Conservation (phyloP, 345 rosid genomes). For the Moringa oleifera region DNA sequence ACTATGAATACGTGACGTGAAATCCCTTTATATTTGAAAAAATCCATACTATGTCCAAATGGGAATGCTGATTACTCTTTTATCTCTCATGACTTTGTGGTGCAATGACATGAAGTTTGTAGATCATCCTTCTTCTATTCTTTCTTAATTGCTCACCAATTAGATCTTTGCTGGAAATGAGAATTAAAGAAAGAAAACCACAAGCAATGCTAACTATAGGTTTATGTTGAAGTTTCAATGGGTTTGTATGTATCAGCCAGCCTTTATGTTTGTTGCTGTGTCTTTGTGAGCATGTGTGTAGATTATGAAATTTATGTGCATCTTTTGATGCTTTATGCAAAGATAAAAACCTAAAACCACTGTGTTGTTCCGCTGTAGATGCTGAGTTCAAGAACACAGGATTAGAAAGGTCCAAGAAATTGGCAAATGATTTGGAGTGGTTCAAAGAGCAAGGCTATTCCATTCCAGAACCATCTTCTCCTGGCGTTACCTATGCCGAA, state of each 20-base stretch:
- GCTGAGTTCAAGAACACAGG: slow-evolving; percentile 82
- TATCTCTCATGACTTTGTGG: neutral
- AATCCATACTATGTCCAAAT: neutral
- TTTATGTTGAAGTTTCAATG: neutral
- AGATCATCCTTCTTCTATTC: neutral
- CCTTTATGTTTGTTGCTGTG: neutral
- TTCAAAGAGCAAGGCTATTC: slow-evolving; percentile 79
- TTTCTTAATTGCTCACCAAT: too few species aligned
- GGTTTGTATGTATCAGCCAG: neutral
- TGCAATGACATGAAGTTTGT: neutral
- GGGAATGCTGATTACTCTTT: neutral
- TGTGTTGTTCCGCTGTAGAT: slow-evolving; percentile 30
- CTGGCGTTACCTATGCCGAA: slow-evolving; percentile 58
- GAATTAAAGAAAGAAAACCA: neutral
- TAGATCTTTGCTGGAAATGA: neutral
- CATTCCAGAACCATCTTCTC: slow-evolving; percentile 63
- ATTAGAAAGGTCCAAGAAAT: slow-evolving; percentile 64
- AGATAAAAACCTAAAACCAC: neutral
- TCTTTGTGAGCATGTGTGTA: neutral
- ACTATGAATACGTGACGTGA: neutral
- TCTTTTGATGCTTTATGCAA: neutral
- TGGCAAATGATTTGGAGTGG: slow-evolving; percentile 82
- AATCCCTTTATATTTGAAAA: neutral
- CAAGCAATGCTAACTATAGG: neutral
- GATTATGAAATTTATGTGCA: neutral